Evolutionary conservation across 139 green algal genomes (phyloP).

Genomic region (Chlorokybus atmophyticus): DNA sequence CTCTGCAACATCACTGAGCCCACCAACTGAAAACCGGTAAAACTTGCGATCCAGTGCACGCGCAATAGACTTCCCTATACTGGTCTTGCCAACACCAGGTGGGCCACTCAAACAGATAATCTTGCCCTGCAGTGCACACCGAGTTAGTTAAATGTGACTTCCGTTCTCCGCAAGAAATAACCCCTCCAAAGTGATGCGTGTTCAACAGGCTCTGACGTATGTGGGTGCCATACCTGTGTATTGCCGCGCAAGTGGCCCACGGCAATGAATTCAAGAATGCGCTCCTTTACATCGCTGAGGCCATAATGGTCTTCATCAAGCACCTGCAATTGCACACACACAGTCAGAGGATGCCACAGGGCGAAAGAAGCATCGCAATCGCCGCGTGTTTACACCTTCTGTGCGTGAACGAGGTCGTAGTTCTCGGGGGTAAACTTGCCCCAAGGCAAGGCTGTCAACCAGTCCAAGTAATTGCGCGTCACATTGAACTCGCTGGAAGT

Average conservation of each 20-base stretch:
- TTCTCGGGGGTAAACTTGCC: constrained; percentile 55
- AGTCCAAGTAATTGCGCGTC: constrained; percentile 92
- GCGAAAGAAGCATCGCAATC: too few species aligned
- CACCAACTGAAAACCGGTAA: constrained; percentile 83
- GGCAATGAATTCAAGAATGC: constrained; percentile 96
- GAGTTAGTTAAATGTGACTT: too few species aligned
- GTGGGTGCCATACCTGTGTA: constrained; percentile 5
- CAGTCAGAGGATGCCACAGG: too few species aligned
- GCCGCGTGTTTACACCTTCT: too few species aligned
- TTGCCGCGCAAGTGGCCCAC: constrained; percentile 50
- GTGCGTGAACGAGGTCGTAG: constrained; percentile 67
- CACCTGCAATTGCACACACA: too few species aligned
- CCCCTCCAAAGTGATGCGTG: too few species aligned
- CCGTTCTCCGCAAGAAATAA: too few species aligned
- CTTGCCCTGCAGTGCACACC: constrained; percentile 88
- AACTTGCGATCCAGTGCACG: constrained; percentile 63
- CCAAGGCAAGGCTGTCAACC: constrained; percentile 87
- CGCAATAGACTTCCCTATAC: constrained; percentile 74
- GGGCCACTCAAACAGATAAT: constrained; percentile 88
- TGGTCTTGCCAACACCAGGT: constrained; percentile 89
- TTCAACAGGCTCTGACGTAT: too few species aligned
- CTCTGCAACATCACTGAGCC: constrained; percentile 85
- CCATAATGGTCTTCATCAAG: constrained; percentile 94
- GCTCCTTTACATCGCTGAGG: constrained; percentile 85
- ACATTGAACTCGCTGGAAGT: constrained; percentile 90